phyloP scores from a whole-genome alignment of 2,329 filamentous ascomycete species.

The Nectriaceae sp. region DNA sequence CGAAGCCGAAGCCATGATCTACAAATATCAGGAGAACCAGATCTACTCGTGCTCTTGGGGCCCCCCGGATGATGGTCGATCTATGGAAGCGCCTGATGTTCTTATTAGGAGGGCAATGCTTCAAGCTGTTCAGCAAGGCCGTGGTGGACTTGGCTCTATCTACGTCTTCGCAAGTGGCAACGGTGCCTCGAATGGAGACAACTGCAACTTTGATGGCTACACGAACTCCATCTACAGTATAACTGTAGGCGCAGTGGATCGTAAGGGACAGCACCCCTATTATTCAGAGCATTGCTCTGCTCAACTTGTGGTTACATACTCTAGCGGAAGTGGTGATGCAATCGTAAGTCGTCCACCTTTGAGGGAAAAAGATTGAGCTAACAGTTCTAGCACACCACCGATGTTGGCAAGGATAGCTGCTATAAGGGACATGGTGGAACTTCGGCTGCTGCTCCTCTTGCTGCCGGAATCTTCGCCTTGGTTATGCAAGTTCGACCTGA shows the following conservation, averaged over 20 bases:
- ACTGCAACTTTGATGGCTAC: constrained; percentile 99
- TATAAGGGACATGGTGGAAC: constrained; percentile 87
- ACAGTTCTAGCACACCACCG: constrained; percentile 74
- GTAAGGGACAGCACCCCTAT: constrained; percentile 84
- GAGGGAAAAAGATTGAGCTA: constrained; percentile 4
- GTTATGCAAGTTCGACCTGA: constrained; percentile 84
- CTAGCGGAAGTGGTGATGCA: constrained; percentile 82
- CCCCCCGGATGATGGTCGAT: constrained; percentile 86
- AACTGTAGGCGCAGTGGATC: constrained; percentile 90
- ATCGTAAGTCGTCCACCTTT: constrained; percentile 58
- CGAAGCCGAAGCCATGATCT: constrained; percentile 91
- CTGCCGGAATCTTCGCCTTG: constrained; percentile 88
- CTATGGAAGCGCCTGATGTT: constrained; percentile 91
- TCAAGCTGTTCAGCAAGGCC: constrained; percentile 86
- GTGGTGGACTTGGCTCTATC: constrained; percentile 80
- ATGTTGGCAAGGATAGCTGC: constrained; percentile 82
- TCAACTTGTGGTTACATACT: constrained; percentile 94
- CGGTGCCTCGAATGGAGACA: constrained; percentile 82
- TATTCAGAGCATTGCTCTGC: constrained; percentile 97
- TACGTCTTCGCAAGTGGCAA: constrained; percentile 97
- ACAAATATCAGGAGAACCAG: constrained; percentile 85
- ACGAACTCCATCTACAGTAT: constrained; percentile 99
- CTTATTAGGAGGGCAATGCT: constrained; percentile 90
- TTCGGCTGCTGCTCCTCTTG: constrained; percentile 90
- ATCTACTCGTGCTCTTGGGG: constrained; percentile 99